Evolutionary conservation across 2,329 filamentous ascomycete genomes (phyloP), one percentile per base, ranked within the genome.

Genomic region (Diaporthe longicolla): DNA sequence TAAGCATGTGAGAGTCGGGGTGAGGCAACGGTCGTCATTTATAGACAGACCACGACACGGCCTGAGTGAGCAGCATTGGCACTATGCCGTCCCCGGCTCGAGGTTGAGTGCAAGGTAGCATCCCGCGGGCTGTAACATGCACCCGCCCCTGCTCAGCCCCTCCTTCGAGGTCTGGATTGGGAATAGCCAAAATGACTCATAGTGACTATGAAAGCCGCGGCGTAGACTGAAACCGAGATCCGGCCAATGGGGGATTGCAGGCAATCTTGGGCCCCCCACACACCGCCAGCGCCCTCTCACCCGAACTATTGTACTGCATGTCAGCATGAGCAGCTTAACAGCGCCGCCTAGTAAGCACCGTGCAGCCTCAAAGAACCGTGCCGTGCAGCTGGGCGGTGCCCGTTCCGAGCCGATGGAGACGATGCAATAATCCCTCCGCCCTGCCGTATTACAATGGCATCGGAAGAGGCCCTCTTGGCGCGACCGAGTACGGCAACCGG

Each of bases 111-210:
- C 15, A 61, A 3, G 17, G 11, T 13, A 35, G 19, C 13, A 58
- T 58, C 19, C 55, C 55, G 40, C 24, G 40, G 9, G 40, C 24
- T 13, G 59, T 26, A 63, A 29, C 59, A 48, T 65, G 26, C 21
- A 35, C 61, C 45, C 61, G 61, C 32, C 32, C 17, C 45, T 40
- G 63, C 63, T 68, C 63, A 54, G 63, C 63, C 63, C 63, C 63
- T 68, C 63, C 45, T 15, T 68, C 37, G 1, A 15, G 4, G 54
- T 8, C 70, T 61, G 13, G 7, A 71, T 54, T 43, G 54, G 70
- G 70, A 71, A 71, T 71, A 32, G 70, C 35, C 48, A 55, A 71
- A 63, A 71, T 71, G 70, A 71, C 70, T 71, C 70, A 71, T 71
- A 71, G 59, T 71, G 70, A 71, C 19, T 70, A 32, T 35, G 17